These are phyloP conservation scores for Forsythia viridissima DNA, from an alignment of 257 asterid species.

Conservation along the genomic window DNA sequence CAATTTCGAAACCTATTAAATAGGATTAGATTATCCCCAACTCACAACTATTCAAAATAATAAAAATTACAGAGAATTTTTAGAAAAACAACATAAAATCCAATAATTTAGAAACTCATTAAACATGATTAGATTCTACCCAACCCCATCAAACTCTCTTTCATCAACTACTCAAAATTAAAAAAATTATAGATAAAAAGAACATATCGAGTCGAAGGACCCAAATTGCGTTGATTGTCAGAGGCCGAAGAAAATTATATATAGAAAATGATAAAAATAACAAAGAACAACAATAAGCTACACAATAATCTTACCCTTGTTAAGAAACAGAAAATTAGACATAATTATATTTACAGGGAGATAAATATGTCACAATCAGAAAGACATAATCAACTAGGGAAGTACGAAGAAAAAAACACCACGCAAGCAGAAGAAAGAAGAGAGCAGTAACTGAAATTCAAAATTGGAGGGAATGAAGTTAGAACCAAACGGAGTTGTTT, in stretches of 20 bases:
- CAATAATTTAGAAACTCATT: not conserved
- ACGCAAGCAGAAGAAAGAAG: no score
- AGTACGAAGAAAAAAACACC: no score
- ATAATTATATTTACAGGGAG: not conserved
- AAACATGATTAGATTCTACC: not conserved
- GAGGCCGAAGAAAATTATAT: not conserved
- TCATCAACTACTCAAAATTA: not conserved
- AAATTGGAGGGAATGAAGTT: no score
- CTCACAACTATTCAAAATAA: not conserved
- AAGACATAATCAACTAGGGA: no score
- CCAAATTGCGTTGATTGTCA: not conserved
- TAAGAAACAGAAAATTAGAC: not conserved
- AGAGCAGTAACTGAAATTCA: no score
- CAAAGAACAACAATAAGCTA: not conserved
- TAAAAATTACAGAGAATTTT: not conserved
- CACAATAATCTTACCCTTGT: not conserved
- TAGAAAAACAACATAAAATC: not conserved
- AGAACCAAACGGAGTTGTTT: no score
- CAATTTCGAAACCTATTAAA: not conserved
- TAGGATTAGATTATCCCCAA: not conserved
- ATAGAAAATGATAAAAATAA: not conserved
- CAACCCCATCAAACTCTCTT: not conserved
- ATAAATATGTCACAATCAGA: no score
- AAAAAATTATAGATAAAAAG: not conserved
- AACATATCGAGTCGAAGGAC: not conserved